phyloP scores from a whole-genome alignment of 1,284 basidiomycete genomes.

The Termitomyces sp. region DNA sequence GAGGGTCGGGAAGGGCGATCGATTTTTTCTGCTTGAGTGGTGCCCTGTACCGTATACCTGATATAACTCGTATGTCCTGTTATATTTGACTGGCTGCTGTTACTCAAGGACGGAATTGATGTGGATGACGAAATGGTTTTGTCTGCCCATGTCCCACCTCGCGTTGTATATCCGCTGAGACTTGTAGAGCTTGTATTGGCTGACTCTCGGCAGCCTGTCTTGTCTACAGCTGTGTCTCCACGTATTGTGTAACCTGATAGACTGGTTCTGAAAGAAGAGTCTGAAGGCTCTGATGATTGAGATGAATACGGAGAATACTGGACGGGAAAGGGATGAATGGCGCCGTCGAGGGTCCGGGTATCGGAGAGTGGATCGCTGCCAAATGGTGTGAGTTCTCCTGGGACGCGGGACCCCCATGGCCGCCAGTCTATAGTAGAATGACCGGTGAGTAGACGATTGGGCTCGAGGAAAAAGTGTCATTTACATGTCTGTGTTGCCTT shows the following conservation, averaged over 20 bases:
- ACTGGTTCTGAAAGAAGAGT: neutral
- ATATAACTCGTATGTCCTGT: neutral
- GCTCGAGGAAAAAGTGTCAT: neutral
- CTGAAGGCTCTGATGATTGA: neutral
- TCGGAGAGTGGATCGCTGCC: neutral
- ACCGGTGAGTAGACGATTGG: neutral
- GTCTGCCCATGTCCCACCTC: conserved; percentile 9
- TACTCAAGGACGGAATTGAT: neutral
- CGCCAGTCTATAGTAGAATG: conserved; percentile 1
- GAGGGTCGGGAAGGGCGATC: neutral
- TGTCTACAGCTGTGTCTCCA: conserved; percentile 2
- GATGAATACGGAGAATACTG: neutral
- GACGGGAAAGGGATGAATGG: neutral
- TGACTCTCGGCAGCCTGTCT: neutral
- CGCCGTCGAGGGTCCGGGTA: neutral
- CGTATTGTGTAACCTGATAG: conserved; percentile 2
- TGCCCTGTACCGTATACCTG: neutral
- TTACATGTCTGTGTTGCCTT: neutral
- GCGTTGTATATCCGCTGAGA: conserved; percentile 2
- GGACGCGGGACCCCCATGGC: conserved; percentile 4
- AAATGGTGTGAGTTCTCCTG: conserved; percentile 5
- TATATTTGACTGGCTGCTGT: neutral
- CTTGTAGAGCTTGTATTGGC: neutral
- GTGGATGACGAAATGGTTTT: neutral
- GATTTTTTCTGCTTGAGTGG: neutral